Conservation (phyloP, 2,329 filamentous ascomycete genomes). For the Ascochyta pisi region DNA sequence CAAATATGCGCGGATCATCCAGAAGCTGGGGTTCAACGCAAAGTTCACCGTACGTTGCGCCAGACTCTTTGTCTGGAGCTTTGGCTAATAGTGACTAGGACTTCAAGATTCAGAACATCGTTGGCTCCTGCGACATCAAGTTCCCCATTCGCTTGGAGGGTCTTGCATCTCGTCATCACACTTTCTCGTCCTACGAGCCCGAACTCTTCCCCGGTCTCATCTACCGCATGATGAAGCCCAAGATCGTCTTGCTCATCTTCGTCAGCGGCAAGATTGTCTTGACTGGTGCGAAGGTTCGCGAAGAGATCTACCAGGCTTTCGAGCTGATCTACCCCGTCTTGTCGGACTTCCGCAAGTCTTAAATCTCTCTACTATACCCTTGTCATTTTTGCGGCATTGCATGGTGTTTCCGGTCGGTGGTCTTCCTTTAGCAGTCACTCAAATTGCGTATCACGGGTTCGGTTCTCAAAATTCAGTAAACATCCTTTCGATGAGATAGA, state of each 20-base stretch:
- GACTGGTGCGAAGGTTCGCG: constrained; percentile 95
- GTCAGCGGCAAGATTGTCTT: constrained; percentile 98
- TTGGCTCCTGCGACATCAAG: constrained; percentile 98
- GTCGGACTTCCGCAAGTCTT: constrained; percentile 69
- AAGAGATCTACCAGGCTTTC: constrained; percentile 74
- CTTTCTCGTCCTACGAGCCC: constrained; percentile 93
- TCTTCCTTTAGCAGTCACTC: constrained; percentile 24
- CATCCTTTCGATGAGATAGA: constrained; percentile 39
- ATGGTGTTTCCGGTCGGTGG: constrained; percentile 44
- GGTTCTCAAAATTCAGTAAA: constrained; percentile 39
- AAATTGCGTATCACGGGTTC: constrained; percentile 25
- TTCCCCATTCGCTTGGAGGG: constrained; percentile 98
- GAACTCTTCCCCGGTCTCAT: constrained; percentile 99
- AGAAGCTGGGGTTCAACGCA: constrained; percentile 99
- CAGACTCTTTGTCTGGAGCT: constrained; percentile 19
- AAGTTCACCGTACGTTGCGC: constrained; percentile 75
- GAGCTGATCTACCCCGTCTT: constrained; percentile 43
- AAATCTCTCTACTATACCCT: constrained; percentile 38
- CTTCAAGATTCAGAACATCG: constrained; percentile 98
- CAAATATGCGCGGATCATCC: constrained; percentile 98
- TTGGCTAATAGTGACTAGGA: constrained; percentile 57
- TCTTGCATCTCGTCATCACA: constrained; percentile 95
- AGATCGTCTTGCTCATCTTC: constrained; percentile 97
- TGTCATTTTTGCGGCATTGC: constrained; percentile 49
- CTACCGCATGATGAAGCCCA: constrained; percentile 99